Evolutionary conservation across 768 basidiomycete genomes (phyloP), one percentile per base, ranked within the genome.

Genomic region (Boletales sp.): DNA sequence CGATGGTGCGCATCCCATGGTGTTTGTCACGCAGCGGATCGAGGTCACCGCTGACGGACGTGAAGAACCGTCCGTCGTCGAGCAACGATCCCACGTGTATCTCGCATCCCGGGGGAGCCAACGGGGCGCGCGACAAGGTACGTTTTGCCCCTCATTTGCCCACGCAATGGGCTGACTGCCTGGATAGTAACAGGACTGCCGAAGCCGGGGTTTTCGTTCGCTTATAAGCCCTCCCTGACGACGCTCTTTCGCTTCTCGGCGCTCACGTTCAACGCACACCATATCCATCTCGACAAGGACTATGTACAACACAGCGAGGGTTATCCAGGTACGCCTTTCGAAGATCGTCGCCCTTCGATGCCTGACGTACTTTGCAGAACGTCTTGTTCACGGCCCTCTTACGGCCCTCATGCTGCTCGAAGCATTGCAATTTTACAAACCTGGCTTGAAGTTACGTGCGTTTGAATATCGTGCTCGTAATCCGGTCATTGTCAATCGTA

Each of bases 181-280:
- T 25, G 4, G 44, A 44, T 46, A 85, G 85, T 84, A 49, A 68
- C 72, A 21, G 75, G 70, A 51, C 60, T 84, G 17, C 83, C 82
- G 12, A 52, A 59, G 4, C 65, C 73, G 1, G 79, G 84, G 54
- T 84, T 87, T 63, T 76, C 80, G 5, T 84, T 89, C 64, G 73
- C 70, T 30, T 90, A 83, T 61, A 79, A 69, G 13, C 90, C 90
- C 4, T 81, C 78, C 21, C 67, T 81, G 33, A 82, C 83, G 9
- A 89, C 86, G 1, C 71, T 93, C 18, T 94, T 94, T 72, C 82
- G 89, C 19, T 94, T 86, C 69, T 92, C 89, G 5, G 88, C 90
- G 17, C 72, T 94, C 19, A 92, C 84, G 56, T 90, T 90, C 72
- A 93, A 94, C 58, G 87, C 81, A 12, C 90, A 94, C 57, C 77